Evolutionary conservation across 306 rosid species (phyloP).

Genomic region (Ceratonia siliqua): DNA sequence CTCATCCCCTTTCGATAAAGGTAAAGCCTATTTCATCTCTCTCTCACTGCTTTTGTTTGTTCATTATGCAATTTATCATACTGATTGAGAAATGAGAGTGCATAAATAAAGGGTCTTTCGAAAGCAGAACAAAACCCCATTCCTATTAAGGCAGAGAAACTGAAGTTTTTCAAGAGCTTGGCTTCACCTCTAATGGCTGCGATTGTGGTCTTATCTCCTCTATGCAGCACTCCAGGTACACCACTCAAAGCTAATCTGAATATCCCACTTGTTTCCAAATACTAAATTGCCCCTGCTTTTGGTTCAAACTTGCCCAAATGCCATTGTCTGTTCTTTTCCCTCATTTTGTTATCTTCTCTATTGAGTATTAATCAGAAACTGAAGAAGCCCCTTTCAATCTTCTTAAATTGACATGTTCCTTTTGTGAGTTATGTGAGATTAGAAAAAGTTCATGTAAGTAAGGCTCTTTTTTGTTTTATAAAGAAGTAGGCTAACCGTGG

Average conservation of each 20-base stretch:
- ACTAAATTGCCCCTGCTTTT: conserved; percentile 33
- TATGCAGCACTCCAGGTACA: conserved; percentile 52
- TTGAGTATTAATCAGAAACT: not conserved
- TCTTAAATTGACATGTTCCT: not conserved
- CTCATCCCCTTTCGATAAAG: conserved; percentile 33
- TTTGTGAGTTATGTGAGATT: not conserved
- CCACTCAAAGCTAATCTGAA: conserved; percentile 3
- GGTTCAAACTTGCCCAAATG: not conserved
- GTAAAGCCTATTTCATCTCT: conserved; percentile 31
- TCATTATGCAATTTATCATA: not conserved
- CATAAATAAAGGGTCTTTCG: conserved; percentile 34
- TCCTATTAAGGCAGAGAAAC: conserved; percentile 29
- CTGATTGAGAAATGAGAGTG: not conserved
- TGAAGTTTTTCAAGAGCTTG: conserved; percentile 44
- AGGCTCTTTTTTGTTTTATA: not conserved
- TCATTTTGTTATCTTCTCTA: not conserved
- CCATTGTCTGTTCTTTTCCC: not conserved
- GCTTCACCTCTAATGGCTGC: conserved; percentile 66
- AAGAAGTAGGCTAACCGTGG: not conserved
- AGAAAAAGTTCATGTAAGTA: not conserved
- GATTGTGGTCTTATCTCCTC: conserved; percentile 57
- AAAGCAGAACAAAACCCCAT: conserved; percentile 34
- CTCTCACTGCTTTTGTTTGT: not conserved
- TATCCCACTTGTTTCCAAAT: not conserved
- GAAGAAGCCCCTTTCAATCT: not conserved